Evolutionary conservation across 2,329 filamentous ascomycete genomes (phyloP).

Genomic region (Xylaria sp.): DNA sequence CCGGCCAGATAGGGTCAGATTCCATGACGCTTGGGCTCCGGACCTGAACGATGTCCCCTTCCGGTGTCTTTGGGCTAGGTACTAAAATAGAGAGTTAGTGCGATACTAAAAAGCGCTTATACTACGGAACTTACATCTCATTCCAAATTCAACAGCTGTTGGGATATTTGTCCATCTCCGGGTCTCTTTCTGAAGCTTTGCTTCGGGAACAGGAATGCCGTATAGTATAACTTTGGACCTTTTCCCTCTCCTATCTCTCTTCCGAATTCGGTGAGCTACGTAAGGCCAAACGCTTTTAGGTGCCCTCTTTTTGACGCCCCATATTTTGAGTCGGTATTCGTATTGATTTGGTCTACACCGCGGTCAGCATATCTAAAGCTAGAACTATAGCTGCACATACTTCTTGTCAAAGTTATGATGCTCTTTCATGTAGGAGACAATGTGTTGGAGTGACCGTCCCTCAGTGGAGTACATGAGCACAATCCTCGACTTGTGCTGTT

Average conservation of each 20-base stretch:
- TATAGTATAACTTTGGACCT: slow-evolving; percentile 2
- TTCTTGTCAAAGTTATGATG: slow-evolving; percentile 21
- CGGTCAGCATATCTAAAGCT: background rate
- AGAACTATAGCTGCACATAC: background rate
- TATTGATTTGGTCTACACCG: slow-evolving; percentile 13
- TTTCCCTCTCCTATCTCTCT: background rate
- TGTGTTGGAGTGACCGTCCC: background rate
- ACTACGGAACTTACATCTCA: background rate
- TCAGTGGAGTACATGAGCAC: slow-evolving; percentile 1
- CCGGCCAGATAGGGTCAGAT: too few relatives aligned
- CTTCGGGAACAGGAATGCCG: slow-evolving; percentile 1
- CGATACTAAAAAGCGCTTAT: background rate
- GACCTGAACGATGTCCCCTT: background rate
- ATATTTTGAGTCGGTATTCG: slow-evolving; percentile 28
- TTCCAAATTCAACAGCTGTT: slow-evolving; percentile 21
- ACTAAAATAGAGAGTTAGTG: slow-evolving; percentile 2
- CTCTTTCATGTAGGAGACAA: slow-evolving; percentile 15
- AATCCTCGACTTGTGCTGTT: slow-evolving; percentile 20
- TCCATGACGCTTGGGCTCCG: too few relatives aligned
- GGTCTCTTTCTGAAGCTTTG: slow-evolving; percentile 5
- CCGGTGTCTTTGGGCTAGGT: background rate
- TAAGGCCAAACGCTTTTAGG: slow-evolving; percentile 9
- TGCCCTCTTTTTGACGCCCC: slow-evolving; percentile 23
- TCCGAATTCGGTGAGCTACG: slow-evolving; percentile 9
- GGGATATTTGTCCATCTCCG: slow-evolving; percentile 24